Evolutionary conservation across 2,329 filamentous ascomycete genomes (phyloP).

Genomic region (Neonectria punicea): DNA sequence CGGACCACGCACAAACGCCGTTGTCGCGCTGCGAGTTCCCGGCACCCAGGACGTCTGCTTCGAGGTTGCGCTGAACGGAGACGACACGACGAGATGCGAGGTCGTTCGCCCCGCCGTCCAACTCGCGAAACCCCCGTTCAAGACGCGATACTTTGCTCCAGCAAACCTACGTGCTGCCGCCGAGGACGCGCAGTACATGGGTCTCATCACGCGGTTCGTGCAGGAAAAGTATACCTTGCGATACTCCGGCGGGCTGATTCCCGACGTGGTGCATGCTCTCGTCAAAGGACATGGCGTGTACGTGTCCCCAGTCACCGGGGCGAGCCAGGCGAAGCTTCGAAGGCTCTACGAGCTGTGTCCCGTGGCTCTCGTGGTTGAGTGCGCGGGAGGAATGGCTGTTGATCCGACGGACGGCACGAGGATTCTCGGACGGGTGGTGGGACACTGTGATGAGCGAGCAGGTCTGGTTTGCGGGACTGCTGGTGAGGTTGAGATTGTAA

Average conservation of each 20-base stretch:
- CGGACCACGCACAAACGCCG: slow-evolving; percentile 65
- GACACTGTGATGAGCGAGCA: slow-evolving; percentile 59
- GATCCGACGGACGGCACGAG: slow-evolving; percentile 57
- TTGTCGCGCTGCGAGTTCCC: slow-evolving; percentile 64
- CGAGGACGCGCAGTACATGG: slow-evolving; percentile 60
- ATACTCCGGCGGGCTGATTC: slow-evolving; percentile 70
- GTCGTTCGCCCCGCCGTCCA: slow-evolving; percentile 55
- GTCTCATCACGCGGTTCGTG: slow-evolving; percentile 61
- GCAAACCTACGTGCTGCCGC: slow-evolving; percentile 69
- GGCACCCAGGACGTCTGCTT: slow-evolving; percentile 56
- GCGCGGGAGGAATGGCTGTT: slow-evolving; percentile 66
- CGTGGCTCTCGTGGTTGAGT: slow-evolving; percentile 69
- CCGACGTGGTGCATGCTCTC: slow-evolving; percentile 68
- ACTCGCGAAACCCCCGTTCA: slow-evolving; percentile 52
- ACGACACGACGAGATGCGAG: slow-evolving; percentile 40
- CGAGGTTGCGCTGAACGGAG: slow-evolving; percentile 58
- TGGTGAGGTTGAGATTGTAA: slow-evolving; percentile 58
- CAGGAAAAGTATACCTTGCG: slow-evolving; percentile 66
- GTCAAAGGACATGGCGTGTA: slow-evolving; percentile 72
- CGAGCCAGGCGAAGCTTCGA: slow-evolving; percentile 66
- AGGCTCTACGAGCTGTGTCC: slow-evolving; percentile 69
- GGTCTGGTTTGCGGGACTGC: slow-evolving; percentile 62
- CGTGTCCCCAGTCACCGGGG: slow-evolving; percentile 63
- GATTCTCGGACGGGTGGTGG: slow-evolving; percentile 53
- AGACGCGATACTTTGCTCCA: slow-evolving; percentile 69